Evolutionary conservation across 805 yeast species (phyloP).

Genomic region (Spathaspora boniae): DNA sequence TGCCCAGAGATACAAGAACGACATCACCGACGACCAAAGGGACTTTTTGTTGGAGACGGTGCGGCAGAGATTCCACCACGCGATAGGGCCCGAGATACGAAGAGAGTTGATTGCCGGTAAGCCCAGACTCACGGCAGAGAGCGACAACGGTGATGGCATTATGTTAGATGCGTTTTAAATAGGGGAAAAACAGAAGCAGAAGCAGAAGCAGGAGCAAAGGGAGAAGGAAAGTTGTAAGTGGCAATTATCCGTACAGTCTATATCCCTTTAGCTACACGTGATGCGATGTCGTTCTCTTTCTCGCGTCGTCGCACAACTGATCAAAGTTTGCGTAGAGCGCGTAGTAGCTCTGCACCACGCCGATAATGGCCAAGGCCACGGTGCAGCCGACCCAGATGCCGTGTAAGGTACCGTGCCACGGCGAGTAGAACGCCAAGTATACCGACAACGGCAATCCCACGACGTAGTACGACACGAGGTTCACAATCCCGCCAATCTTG

Average conservation of each 20-base stretch:
- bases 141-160: conserved; percentile 27
- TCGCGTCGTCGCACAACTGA: conserved; percentile 35
- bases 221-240: neutral
- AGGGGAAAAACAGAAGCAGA: neutral
- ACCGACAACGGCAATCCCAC: conserved; percentile 63
- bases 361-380: conserved; percentile 49
- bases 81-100: conserved; percentile 90
- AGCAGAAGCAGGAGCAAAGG: neutral
- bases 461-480: conserved; percentile 54
- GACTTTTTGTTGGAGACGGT: conserved; percentile 89
- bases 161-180: conserved; percentile 37
- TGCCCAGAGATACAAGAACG: conserved; percentile 95
- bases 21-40: conserved; percentile 97
- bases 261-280: too few species aligned
- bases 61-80: conserved; percentile 83
- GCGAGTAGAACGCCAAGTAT: conserved; percentile 47
- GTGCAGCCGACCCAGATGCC: conserved; percentile 68
- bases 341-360: conserved; percentile 41
- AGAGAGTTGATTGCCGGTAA: conserved; percentile 88
- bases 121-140: conserved; percentile 40
- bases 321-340: conserved; percentile 35
- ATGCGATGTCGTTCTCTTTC: conserved; percentile 26
- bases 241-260: too few species aligned
- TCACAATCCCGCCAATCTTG: conserved; percentile 57
- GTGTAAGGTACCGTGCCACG: conserved; percentile 43